Conservation (phyloP, 164 flowering plant species). For the Kalanchoe fedtschenkoi region DNA sequence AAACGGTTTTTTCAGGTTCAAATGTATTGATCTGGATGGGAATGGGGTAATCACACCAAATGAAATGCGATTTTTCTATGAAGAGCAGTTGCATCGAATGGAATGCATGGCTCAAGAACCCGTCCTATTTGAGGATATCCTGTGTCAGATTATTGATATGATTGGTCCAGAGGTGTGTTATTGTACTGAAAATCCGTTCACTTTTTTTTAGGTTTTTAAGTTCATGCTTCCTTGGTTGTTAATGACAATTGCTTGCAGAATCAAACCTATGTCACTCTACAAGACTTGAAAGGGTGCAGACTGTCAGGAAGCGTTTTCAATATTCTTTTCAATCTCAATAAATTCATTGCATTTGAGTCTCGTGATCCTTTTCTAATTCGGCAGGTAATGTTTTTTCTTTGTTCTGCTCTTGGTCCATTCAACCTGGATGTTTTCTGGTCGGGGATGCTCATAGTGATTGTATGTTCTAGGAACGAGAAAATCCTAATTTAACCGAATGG, state of each 20-base stretch:
- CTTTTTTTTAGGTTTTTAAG: background rate
- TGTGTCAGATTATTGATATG: conserved; percentile 98
- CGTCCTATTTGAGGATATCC: conserved; percentile 85
- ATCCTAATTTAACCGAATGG: conserved; percentile 98
- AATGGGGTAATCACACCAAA: conserved; percentile 78
- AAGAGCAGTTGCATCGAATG: conserved; percentile 98
- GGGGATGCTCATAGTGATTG: background rate
- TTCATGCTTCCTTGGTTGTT: background rate
- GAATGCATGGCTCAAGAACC: conserved; percentile 97
- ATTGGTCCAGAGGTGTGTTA: conserved; percentile 68
- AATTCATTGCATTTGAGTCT: conserved; percentile 93
- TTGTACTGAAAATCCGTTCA: background rate
- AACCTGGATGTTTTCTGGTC: background rate
- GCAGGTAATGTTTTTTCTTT: conserved; percentile 44
- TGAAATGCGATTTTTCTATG: conserved; percentile 93
- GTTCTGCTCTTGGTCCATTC: background rate
- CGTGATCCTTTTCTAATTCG: conserved; percentile 97
- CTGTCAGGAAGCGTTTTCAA: conserved; percentile 89
- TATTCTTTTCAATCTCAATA: conserved; percentile 89
- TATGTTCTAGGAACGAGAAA: conserved; percentile 70
- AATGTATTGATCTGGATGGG: conserved; percentile 91
- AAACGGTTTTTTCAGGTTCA: conserved; percentile 55
- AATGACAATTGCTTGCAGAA: conserved; percentile 36
- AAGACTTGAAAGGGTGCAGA: conserved; percentile 66
- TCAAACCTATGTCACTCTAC: conserved; percentile 56